Evolutionary conservation across 768 basidiomycete species (phyloP).

Genomic region (Vararia minispora): DNA sequence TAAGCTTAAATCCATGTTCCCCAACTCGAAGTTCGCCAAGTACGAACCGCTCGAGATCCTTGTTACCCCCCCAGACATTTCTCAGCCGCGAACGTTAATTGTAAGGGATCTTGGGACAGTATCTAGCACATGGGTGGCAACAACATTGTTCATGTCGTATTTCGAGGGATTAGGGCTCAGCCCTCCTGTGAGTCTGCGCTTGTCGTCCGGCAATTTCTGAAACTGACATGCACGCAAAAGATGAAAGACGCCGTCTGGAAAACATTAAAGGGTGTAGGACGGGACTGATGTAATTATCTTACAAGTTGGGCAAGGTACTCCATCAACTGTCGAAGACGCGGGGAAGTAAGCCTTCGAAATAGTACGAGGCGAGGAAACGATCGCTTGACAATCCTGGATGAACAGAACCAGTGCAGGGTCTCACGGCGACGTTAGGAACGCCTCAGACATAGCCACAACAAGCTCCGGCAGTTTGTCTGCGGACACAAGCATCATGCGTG

Average conservation of each 20-base stretch:
- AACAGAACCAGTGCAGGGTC: too few species aligned
- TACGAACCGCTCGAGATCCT: conserved; percentile 60
- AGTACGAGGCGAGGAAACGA: too few species aligned
- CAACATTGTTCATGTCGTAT: conserved; percentile 63
- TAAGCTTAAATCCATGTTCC: conserved; percentile 68
- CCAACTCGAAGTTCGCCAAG: conserved; percentile 56
- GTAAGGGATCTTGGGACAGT: conserved; percentile 66
- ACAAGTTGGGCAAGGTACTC: too few species aligned
- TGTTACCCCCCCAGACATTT: conserved; percentile 40
- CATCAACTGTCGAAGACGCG: too few species aligned
- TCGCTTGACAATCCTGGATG: too few species aligned
- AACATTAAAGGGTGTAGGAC: too few species aligned
- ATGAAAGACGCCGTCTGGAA: too few species aligned
- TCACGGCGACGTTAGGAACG: too few species aligned
- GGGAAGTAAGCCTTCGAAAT: too few species aligned
- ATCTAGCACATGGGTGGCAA: conserved; percentile 65
- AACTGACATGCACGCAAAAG: too few species aligned
- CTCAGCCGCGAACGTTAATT: conserved; percentile 41
- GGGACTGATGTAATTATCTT: too few species aligned
- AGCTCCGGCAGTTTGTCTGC: conserved; percentile 29
- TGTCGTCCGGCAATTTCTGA: too few species aligned
- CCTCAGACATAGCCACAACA: conserved; percentile 21
- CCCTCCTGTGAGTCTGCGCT: conserved; percentile 46
- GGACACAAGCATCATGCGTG: conserved; percentile 54
- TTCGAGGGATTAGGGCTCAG: conserved; percentile 64